Evolutionary conservation across 306 rosid genomes (phyloP), one percentile per base, ranked within the genome.

Genomic region (Cicer judaicum): DNA sequence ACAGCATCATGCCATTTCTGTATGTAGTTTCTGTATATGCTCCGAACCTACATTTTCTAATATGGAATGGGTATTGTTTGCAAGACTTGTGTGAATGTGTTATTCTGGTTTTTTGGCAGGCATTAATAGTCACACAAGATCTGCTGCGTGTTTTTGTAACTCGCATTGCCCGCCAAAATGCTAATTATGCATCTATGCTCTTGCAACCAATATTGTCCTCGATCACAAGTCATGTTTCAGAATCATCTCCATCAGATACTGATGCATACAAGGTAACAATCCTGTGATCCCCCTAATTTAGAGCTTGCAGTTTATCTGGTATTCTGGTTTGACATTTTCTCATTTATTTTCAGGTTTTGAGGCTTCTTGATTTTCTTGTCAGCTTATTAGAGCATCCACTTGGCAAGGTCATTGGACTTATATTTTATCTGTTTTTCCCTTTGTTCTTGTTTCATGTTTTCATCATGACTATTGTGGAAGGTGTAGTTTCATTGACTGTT

Each of bases 1-100:
- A 76, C 93, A 89, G 74, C 96, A 90, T 78, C 92, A 92, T 86
- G 92, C 97, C 72, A 86, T 94, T 70, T 94, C 96, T 73, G 99
- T 94, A 88, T 56, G 99, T 89, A 61, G 16, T 73, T 70, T 86
- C 48, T 82, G 72, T 80, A 7, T 61, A 10, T 70, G 41, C 34
- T 70, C 36, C 36, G 79, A 57, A 60, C 64, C 78, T 78, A n/a
- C 14, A 21, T 67, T 83, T 72, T 63, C 61, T 18, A 41, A 42
- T 78, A 47, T 15, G 34, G 64, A 74, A 40, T 52, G 36, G 19
- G 72, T 43, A 48, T 73, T 77, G 50, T 52, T 78, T 15, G n/a
- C 24, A 53, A 41, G 38, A 41, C 71, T 78, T 63, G 52, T 62
- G n/a, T 53, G 48, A 56, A 50, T 66, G 72, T 71, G 43, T 54